phyloP scores from a whole-genome alignment of 1,139 yeast genomes.

The Geotrichum macrosporum region DNA sequence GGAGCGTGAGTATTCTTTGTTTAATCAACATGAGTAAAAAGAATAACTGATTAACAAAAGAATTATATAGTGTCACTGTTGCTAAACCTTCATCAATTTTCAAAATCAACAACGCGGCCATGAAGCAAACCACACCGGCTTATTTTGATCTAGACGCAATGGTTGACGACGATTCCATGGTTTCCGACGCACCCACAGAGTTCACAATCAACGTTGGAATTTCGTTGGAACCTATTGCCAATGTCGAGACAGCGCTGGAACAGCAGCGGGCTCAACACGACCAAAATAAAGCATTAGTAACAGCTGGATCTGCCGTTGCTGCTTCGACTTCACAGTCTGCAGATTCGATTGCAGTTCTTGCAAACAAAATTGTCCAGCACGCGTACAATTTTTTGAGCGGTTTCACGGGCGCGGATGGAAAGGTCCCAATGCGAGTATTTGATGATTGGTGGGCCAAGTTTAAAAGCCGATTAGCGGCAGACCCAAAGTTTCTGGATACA shows the following conservation, averaged over 20 bases:
- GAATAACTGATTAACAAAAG: too few relatives aligned
- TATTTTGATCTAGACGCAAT: constrained; percentile 36
- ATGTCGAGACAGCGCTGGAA: constrained; percentile 52
- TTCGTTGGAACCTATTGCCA: constrained; percentile 70
- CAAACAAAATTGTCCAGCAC: constrained; percentile 83
- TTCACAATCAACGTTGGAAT: constrained; percentile 66
- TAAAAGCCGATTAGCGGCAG: constrained; percentile 63
- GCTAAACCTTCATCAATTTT: constrained; percentile 89
- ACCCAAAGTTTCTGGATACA: constrained; percentile 73
- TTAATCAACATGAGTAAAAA: too few relatives aligned
- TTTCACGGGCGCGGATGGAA: constrained; percentile 70
- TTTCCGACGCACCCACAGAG: constrained; percentile 16
- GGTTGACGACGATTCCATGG: constrained; percentile 35
- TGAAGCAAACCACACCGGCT: constrained; percentile 24
- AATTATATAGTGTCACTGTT: constrained; percentile 56
- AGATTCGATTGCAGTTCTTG: constrained; percentile 48
- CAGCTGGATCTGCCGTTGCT: neutral
- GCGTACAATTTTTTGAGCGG: constrained; percentile 89
- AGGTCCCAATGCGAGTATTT: constrained; percentile 81
- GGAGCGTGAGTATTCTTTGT: constrained; percentile 46
- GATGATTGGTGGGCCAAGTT: constrained; percentile 97
- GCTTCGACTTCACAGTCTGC: constrained; percentile 24
- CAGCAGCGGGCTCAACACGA: constrained; percentile 29
- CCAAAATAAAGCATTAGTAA: constrained; percentile 5
- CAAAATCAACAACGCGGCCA: constrained; percentile 55